Base-by-base conservation (phyloP, 2,329 filamentous ascomycete genomes). In the Calonectria hawksworthii region DNA sequence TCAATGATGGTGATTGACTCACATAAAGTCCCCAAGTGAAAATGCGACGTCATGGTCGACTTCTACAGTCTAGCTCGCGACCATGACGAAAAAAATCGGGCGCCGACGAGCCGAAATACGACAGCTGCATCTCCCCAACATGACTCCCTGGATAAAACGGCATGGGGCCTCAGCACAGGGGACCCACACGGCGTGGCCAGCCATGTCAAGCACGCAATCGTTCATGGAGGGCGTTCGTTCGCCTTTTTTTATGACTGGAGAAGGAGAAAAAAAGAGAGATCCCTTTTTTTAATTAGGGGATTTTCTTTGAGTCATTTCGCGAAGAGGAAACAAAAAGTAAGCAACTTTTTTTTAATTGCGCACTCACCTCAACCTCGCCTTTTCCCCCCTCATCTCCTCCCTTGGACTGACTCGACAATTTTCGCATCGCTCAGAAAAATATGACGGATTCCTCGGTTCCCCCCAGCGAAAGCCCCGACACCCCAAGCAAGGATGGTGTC, bases 191-290 rank as follows among this genome's bases (percentile, higher is more conserved):
- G 26, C 44, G 32, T 30, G 44, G 41, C 26, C 34, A 47, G 68
- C 56, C 68, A 51, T 50, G 68, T 61, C 59, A 47, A 70, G 68
- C 68, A 70, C 68, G 68, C 68, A 70, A 70, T 70, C 32, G 56
- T 36, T 44, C 51, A 47, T 64, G 56, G 68, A 54, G 47, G 41
- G 34, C 36, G 30, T 41, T 59, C 26, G n/a, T 30, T 26, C 30
- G n/a, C 28, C 16, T 51, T 50, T 51, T 69, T 51, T 51, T 38
- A 38, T 47, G 34, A 10, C 21, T 18, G 26, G 32, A 68, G 34
- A 6, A 32, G 23, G 18, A 7, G 7, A 56, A 56, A 54, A 68
- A 54, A 56, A 41, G 7, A 26, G 26, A 52, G 28, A n/a, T 68
- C n/a, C 18, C 51, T 68, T n/a, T n/a, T n/a, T n/a, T n/a, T 44